Evolutionary conservation across 345 rosid genomes (phyloP).

Genomic region (Populus euphratica): DNA sequence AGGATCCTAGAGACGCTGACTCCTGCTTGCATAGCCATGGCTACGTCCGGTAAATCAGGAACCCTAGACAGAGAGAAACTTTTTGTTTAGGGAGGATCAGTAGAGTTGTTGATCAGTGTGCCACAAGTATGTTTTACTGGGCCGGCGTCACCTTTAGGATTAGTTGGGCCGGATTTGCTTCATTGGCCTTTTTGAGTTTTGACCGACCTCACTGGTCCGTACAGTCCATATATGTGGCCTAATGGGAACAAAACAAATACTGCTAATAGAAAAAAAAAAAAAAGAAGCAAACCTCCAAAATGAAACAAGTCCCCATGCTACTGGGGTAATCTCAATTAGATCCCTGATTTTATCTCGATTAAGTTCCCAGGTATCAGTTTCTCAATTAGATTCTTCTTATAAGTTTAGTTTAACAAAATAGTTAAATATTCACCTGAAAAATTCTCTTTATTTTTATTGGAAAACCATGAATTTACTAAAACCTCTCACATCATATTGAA

Average conservation of each 20-base stretch:
- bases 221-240: not conserved
- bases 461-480: no score
- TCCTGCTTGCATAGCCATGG: constrained; percentile 83
- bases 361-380: no score
- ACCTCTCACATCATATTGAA: no score
- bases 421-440: no score
- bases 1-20: constrained; percentile 65
- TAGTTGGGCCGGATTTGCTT: not conserved
- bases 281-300: no score
- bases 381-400: no score
- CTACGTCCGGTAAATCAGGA: not conserved
- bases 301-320: no score
- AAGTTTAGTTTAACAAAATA: no score
- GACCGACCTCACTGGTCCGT: not conserved
- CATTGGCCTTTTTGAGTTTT: not conserved
- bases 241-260: not conserved
- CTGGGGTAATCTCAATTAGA: no score
- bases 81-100: not conserved
- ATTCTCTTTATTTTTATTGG: no score
- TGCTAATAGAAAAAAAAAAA: no score
- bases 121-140: not conserved
- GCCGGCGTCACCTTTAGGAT: not conserved
- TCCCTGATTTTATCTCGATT: no score
- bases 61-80: constrained; percentile 1
- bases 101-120: not conserved